phyloP scores from a whole-genome alignment of 176 grass and related monocot species.

The Oryza nivara region DNA sequence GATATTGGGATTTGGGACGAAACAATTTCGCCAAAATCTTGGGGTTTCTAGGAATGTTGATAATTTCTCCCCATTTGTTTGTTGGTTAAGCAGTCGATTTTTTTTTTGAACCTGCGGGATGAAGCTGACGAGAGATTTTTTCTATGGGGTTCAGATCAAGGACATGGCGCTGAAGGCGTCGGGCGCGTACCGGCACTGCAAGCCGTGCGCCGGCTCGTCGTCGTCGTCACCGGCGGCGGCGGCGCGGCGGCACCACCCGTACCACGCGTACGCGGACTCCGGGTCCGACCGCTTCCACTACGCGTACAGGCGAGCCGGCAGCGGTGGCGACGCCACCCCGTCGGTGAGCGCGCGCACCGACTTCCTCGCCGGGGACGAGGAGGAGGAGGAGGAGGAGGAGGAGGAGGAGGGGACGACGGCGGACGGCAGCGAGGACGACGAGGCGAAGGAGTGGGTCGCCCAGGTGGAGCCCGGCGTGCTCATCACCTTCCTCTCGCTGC shows the following conservation, averaged over 20 bases:
- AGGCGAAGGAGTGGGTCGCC: constrained; percentile 80
- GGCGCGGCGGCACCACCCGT: constrained; percentile 41
- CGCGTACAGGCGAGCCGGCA: constrained; percentile 51
- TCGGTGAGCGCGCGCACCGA: constrained; percentile 68
- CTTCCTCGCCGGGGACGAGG: constrained; percentile 25
- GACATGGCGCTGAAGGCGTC: constrained; percentile 85
- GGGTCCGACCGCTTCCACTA: constrained; percentile 62
- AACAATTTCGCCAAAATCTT: constrained; percentile 19
- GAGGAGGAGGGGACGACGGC: constrained; percentile 37
- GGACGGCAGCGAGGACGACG: constrained; percentile 50
- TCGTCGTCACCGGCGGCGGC: neutral
- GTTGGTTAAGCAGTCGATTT: neutral
- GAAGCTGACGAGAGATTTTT: constrained; percentile 1
- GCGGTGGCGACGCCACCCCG: constrained; percentile 55
- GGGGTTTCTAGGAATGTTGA: neutral
- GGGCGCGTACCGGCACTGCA: constrained; percentile 84
- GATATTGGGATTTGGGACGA: neutral
- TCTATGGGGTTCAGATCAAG: constrained; percentile 65
- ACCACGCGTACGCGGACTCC: constrained; percentile 54
- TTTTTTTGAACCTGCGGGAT: no score
- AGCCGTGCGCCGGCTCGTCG: constrained; percentile 60
- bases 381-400: constrained; percentile 16
- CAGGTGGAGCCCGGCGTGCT: constrained; percentile 89
- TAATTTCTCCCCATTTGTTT: neutral
- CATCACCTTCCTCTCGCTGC: constrained; percentile 81